Percentiles rank a stretch among this genome's conserved stretches.
Evolutionary conservation across 177 flowering plant species (phyloP).

Genomic region (Tripterygium wilfordii): DNA sequence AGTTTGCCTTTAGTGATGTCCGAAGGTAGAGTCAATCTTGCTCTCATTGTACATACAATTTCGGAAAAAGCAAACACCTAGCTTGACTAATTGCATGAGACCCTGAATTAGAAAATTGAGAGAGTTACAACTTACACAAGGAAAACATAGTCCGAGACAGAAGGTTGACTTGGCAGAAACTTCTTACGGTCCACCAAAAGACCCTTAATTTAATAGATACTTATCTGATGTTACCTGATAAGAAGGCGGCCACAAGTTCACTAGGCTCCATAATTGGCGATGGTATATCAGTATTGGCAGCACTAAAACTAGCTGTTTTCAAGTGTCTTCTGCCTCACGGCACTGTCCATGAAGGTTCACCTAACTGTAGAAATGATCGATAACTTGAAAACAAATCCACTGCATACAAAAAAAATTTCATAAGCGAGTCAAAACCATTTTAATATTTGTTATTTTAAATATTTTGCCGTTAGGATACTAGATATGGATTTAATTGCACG

Average conservation of each 20-base stretch:
- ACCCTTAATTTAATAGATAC: neutral
- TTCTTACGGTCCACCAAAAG: no score
- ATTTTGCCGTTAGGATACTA: no score
- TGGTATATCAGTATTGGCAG: slow-evolving; percentile 19
- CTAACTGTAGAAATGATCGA: slow-evolving; percentile 24
- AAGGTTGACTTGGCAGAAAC: no score
- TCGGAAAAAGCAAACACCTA: slow-evolving; percentile 23
- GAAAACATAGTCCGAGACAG: slow-evolving; percentile 30
- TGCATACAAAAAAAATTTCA: no score
- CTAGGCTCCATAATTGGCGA: slow-evolving; percentile 9
- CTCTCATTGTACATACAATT: slow-evolving; percentile 28
- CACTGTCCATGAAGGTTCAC: slow-evolving; percentile 30
- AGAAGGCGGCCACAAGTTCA: neutral
- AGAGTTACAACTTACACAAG: slow-evolving; percentile 32
- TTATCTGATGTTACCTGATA: neutral
- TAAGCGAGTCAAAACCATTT: no score
- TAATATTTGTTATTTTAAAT: no score
- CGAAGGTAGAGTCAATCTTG: slow-evolving; percentile 27
- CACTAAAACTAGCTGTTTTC: slow-evolving; percentile 18
- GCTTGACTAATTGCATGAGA: slow-evolving; percentile 40
- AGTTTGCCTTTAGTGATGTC: slow-evolving; percentile 12
- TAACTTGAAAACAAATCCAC: no score
- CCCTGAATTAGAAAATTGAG: slow-evolving; percentile 27
- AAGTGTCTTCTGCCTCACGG: slow-evolving; percentile 31
- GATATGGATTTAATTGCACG: no score